phyloP scores from a whole-genome alignment of 1,139 yeast species.

The Hyphopichia pseudoburtonii region DNA sequence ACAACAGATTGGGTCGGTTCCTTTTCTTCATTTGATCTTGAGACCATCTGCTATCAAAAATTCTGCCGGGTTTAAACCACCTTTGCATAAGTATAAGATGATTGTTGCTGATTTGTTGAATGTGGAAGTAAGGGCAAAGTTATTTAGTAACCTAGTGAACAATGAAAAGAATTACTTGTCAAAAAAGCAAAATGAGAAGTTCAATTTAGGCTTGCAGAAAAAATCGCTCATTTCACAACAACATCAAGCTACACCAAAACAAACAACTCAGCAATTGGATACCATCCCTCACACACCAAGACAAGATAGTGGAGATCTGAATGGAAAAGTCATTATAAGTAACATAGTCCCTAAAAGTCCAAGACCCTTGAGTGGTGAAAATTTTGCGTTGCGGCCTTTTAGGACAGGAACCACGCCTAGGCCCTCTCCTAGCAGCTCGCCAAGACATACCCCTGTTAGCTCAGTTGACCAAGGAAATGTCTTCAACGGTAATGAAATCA shows the following conservation, averaged over 20 bases:
- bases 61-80: conserved; percentile 44
- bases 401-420: conserved; percentile 42
- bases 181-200: conserved; percentile 34
- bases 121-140: conserved; percentile 22
- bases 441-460: conserved; percentile 27
- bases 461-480: conserved; percentile 6
- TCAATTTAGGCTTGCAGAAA: conserved; percentile 24
- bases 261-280: conserved; percentile 1
- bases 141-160: conserved; percentile 27
- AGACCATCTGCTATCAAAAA: conserved; percentile 41
- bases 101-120: conserved; percentile 32
- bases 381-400: conserved; percentile 44
- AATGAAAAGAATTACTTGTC: conserved; percentile 29
- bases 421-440: conserved; percentile 43
- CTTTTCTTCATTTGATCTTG: conserved; percentile 42
- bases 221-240: conserved; percentile 16
- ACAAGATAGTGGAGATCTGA: background rate
- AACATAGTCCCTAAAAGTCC: conserved; percentile 19
- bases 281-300: conserved; percentile 1
- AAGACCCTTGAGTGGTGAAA: conserved; percentile 22
- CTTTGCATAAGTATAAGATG: conserved; percentile 25
- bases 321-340: background rate
- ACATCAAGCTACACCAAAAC: conserved; percentile 13
- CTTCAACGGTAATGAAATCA: conserved; percentile 3
- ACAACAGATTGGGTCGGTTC: conserved; percentile 40